Evolutionary conservation across 805 yeast species (phyloP).

Genomic region (Grigorovia humatica): DNA sequence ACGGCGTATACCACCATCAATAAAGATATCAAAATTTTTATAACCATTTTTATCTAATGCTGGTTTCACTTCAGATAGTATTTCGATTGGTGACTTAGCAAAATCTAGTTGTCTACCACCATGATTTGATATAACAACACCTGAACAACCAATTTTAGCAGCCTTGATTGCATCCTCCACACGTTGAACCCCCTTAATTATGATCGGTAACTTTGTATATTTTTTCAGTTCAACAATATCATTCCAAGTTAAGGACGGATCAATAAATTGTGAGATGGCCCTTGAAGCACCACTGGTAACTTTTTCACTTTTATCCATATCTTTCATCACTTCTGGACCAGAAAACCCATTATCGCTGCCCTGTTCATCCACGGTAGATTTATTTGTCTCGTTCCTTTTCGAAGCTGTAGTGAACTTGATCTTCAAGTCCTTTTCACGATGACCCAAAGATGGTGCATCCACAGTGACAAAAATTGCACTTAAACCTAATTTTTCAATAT

Average conservation of each 20-base stretch:
- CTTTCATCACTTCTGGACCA: conserved; percentile 30
- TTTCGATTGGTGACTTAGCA: conserved; percentile 67
- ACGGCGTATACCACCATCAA: conserved; percentile 64
- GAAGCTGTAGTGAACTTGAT: conserved; percentile 39
- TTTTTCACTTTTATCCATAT: conserved; percentile 34
- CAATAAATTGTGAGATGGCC: conserved; percentile 80
- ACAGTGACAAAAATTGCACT: conserved; percentile 82
- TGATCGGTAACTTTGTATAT: conserved; percentile 53
- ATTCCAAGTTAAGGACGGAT: conserved; percentile 54
- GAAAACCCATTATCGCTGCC: neutral
- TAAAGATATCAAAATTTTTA: conserved; percentile 43
- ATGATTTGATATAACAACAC: conserved; percentile 78
- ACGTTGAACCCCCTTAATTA: conserved; percentile 78
- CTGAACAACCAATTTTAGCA: conserved; percentile 58
- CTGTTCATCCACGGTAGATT: neutral
- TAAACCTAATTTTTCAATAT: conserved; percentile 65
- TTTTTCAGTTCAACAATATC: conserved; percentile 48
- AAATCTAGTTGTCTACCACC: conserved; percentile 87
- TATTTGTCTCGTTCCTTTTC: neutral
- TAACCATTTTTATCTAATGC: conserved; percentile 36
- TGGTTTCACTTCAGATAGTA: conserved; percentile 61
- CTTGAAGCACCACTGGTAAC: conserved; percentile 78
- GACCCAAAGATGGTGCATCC: conserved; percentile 86
- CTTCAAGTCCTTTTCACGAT: conserved; percentile 82
- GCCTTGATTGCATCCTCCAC: conserved; percentile 71